Evolutionary conservation across 2,329 filamentous ascomycete species (phyloP).

Genomic region (Dendryphion nanum): DNA sequence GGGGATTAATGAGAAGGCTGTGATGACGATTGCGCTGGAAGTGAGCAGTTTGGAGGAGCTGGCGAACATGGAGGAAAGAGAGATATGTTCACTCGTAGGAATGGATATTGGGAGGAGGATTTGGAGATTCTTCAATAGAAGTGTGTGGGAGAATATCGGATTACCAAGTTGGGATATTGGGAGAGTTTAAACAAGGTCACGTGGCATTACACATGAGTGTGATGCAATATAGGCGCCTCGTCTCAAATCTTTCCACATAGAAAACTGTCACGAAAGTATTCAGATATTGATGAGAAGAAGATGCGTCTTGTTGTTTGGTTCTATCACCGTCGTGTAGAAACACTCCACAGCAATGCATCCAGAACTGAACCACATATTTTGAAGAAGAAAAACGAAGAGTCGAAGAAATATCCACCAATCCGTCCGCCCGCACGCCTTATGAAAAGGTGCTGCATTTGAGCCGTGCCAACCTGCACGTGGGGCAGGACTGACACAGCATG

Average conservation of each 20-base stretch:
- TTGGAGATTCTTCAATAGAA: conserved; percentile 73
- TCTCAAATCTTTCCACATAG: too few relatives aligned
- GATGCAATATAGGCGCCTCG: too few relatives aligned
- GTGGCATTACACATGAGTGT: too few relatives aligned
- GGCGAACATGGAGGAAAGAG: conserved; percentile 77
- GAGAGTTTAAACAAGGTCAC: too few relatives aligned
- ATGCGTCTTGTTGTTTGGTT: too few relatives aligned
- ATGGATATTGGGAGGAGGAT: conserved; percentile 75
- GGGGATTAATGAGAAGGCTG: conserved; percentile 71
- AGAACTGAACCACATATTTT: too few relatives aligned
- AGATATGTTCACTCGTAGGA: conserved; percentile 73
- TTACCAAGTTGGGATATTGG: too few relatives aligned
- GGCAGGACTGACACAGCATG: conserved; percentile 33
- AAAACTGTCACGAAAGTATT: too few relatives aligned
- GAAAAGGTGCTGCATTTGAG: conserved; percentile 42
- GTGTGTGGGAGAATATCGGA: conserved; percentile 43
- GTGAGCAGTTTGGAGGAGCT: conserved; percentile 77
- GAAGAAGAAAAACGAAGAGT: neutral
- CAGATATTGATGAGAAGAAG: too few relatives aligned
- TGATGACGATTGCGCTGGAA: conserved; percentile 69
- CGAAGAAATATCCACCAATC: conserved; percentile 7
- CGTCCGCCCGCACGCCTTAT: conserved; percentile 41
- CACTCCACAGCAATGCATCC: too few relatives aligned
- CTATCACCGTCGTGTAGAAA: too few relatives aligned
- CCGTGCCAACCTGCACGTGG: conserved; percentile 17